These are phyloP conservation scores for Reutealis trisperma DNA, from an alignment of 345 rosid genomes.

Conservation along the genomic window DNA sequence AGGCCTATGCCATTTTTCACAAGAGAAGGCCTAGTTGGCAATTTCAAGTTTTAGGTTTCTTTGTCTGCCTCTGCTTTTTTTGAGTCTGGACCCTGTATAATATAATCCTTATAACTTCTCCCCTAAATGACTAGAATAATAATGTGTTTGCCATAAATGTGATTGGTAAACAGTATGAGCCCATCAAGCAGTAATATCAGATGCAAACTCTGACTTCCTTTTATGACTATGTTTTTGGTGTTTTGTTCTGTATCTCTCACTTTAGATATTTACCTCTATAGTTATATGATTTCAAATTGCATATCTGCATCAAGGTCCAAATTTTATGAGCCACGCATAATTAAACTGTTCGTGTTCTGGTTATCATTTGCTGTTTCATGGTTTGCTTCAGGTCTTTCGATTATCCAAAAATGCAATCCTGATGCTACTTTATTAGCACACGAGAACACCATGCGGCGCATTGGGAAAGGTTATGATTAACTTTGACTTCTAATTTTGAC, in stretches of 20 bases:
- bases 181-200: not conserved
- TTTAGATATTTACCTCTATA: not conserved
- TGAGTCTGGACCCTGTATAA: not conserved
- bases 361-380: slow-evolving; percentile 21
- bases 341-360: not conserved
- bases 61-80: not conserved
- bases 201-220: not conserved
- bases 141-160: not conserved
- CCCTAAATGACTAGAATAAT: not conserved
- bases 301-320: slow-evolving; percentile 11
- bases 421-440: slow-evolving; percentile 71
- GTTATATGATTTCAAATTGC: slow-evolving; percentile 10
- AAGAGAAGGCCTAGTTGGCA: not conserved
- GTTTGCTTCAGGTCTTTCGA: slow-evolving; percentile 70
- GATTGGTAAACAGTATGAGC: not conserved
- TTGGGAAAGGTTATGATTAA: slow-evolving; percentile 50
- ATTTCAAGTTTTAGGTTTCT: not conserved
- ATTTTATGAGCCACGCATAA: not conserved
- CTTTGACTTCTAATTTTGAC: not conserved
- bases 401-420: slow-evolving; percentile 70
- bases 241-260: not conserved
- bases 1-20: not conserved
- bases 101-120: not conserved
- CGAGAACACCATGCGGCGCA: slow-evolving; percentile 65
- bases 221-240: not conserved